phyloP scores from a whole-genome alignment of 2,329 filamentous ascomycete species.

The Ophiosphaerella korrae region DNA sequence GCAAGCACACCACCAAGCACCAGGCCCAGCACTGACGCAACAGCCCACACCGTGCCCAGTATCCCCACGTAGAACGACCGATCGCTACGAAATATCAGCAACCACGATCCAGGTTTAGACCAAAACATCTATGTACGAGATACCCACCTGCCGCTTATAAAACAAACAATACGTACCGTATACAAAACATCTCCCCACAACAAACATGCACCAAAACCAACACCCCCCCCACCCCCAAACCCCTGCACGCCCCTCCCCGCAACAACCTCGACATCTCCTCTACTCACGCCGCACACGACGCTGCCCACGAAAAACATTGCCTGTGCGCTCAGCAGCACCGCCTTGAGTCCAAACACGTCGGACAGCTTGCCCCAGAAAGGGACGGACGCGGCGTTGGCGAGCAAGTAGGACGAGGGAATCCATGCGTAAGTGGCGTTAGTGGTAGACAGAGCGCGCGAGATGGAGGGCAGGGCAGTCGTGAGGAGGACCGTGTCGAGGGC shows the following conservation, averaged over 20 bases:
- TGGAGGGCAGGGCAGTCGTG: slow-evolving; percentile 70
- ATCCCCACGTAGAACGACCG: slow-evolving; percentile 59
- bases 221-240: slow-evolving; percentile 59
- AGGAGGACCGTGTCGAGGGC: slow-evolving; percentile 62
- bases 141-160: too few relatives aligned
- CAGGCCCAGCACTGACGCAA: slow-evolving; percentile 60
- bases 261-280: slow-evolving; percentile 59
- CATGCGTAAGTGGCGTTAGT: slow-evolving; percentile 75
- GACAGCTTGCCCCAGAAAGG: slow-evolving; percentile 51
- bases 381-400: slow-evolving; percentile 46
- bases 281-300: slow-evolving; percentile 56
- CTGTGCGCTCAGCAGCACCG: slow-evolving; percentile 42
- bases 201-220: slow-evolving; percentile 59
- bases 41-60: slow-evolving; percentile 59
- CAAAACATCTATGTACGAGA: too few relatives aligned
- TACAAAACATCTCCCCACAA: slow-evolving; percentile 60
- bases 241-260: slow-evolving; percentile 60
- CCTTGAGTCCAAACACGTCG: slow-evolving; percentile 47
- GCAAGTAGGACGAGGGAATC: slow-evolving; percentile 63
- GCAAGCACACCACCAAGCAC: slow-evolving; percentile 60
- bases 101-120: not conserved
- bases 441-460: slow-evolving; percentile 63
- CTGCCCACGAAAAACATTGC: slow-evolving; percentile 56
- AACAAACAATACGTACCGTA: slow-evolving; percentile 28
- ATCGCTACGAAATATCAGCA: slow-evolving; percentile 30